Evolutionary conservation across 306 rosid species (phyloP), one percentile per base, ranked within the genome.

Genomic region (Begonia loranthoides): DNA sequence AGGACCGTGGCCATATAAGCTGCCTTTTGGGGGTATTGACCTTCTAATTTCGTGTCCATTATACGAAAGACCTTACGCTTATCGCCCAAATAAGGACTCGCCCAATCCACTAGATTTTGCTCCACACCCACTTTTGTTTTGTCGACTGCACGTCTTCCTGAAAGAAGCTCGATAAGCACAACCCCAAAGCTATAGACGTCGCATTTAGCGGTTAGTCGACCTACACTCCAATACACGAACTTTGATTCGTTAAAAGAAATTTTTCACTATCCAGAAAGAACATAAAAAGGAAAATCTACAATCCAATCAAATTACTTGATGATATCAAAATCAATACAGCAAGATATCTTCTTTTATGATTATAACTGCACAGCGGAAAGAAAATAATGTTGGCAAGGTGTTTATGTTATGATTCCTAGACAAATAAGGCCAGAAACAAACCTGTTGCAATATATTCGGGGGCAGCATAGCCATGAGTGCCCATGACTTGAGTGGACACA

Each of bases 371-470:
- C n/a, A n/a, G n/a, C n/a, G n/a, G n/a, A n/a, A n/a, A n/a, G n/a
- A n/a, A n/a, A n/a, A n/a, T n/a, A n/a, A n/a, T n/a, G n/a, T n/a
- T n/a, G n/a, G n/a, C n/a, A n/a, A n/a, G n/a, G n/a, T n/a, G n/a
- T n/a, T n/a, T n/a, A n/a, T n/a, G n/a, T 19, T 19, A 19, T 19
- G 22, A 19, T 19, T 19, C 22, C 22, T 19, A 19, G 22, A 19
- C 22, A 19, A 45, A 33, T 15, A 41, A 41, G 48, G 36, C 46
- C 49, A 13, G 49, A 59, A 38, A 59, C 56, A 50, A 44, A 85
- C 95, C 95, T 40, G 95, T 85, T 19, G 95, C 82, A 58, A 85
- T 71, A 70, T 85, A 85, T 68, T 85, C 87, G 43, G 95, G 95
- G 14, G 92, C 95, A 33, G 92, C 95, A 61, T 85, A 85, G 64